A percentile compares a stretch with the other conserved stretches of the same genome.
Evolutionary conservation across 306 rosid genomes (phyloP).

Genomic region (Amphicarpaea edgeworthii): DNA sequence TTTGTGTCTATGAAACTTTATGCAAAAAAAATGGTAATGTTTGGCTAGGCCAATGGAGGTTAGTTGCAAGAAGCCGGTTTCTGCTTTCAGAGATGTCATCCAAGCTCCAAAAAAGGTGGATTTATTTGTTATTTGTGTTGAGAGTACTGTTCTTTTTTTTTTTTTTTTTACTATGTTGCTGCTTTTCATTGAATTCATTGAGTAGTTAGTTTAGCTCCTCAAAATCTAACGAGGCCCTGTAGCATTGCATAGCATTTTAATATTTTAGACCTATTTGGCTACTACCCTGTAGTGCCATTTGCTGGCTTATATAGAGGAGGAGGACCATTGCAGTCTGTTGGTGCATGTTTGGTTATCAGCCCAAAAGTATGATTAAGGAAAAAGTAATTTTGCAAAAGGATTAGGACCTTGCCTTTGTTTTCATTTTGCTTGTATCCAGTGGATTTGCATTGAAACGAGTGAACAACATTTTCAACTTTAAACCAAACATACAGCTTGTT

Average conservation of each 20-base stretch:
- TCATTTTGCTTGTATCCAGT: too few relatives aligned
- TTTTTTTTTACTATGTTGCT: not conserved
- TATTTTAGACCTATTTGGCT: not conserved
- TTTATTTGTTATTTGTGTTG: constrained; percentile 6
- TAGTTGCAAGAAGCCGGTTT: constrained; percentile 82
- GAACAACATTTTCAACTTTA: too few relatives aligned
- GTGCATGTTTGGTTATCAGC: constrained; percentile 24
- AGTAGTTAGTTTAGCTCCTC: constrained; percentile 17
- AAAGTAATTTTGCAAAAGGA: too few relatives aligned
- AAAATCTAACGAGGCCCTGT: not conserved
- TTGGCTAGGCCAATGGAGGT: constrained; percentile 88
- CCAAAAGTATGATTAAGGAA: too few relatives aligned
- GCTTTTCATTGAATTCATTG: not conserved
- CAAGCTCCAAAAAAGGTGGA: constrained; percentile 85
- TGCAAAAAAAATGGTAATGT: constrained; percentile 35
- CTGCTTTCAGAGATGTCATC: constrained; percentile 71
- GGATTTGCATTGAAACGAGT: too few relatives aligned
- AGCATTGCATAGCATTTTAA: not conserved
- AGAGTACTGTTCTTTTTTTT: constrained; percentile 18
- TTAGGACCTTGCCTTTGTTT: too few relatives aligned
- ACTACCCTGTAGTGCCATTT: not conserved
- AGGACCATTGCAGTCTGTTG: constrained; percentile 18
- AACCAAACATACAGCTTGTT: too few relatives aligned
- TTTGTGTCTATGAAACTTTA: not conserved
- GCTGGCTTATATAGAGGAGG: not conserved